A percentile compares a stretch with the other conserved stretches of the same genome.
phyloP scores from a whole-genome alignment of 139 green algal genomes.

The Chlorella sorokiniana region DNA sequence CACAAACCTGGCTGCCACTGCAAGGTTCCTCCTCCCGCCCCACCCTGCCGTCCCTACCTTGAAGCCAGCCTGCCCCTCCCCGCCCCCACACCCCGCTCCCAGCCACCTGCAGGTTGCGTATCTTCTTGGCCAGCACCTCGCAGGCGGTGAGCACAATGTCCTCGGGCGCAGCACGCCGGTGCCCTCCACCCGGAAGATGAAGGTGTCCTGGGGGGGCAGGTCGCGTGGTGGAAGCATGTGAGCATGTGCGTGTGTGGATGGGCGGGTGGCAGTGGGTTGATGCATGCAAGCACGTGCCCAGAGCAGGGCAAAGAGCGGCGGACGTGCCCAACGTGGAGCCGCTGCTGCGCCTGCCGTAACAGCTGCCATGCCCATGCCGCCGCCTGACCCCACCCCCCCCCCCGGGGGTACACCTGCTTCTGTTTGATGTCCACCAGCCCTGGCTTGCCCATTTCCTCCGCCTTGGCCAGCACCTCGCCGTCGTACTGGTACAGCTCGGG shows the following conservation, averaged over 20 bases:
- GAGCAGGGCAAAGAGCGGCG: no score
- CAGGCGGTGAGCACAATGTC: conserved; percentile 75
- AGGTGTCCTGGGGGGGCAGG: conserved; percentile 68
- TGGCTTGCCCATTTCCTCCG: conserved; percentile 80
- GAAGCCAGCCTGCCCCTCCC: conserved; percentile 5
- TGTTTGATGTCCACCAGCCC: conserved; percentile 78
- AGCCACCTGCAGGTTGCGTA: conserved; percentile 49
- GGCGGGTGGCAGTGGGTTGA: no score
- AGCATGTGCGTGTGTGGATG: no score
- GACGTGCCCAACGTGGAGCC: no score
- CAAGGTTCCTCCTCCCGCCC: no score
- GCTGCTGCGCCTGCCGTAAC: no score
- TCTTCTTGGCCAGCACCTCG: conserved; percentile 73
- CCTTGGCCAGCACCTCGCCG: conserved; percentile 81
- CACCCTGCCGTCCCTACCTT: no score
- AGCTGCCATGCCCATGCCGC: no score
- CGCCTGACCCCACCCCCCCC: no score
- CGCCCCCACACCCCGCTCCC: not conserved
- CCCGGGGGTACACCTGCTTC: conserved; percentile 38
- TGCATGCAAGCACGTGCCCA: no score
- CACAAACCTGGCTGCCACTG: no score
- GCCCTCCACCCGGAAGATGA: conserved; percentile 92
- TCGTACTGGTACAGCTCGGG: conserved; percentile 86
- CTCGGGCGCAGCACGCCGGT: conserved; percentile 75
- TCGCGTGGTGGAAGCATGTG: not conserved